These are phyloP conservation scores for Talaromyces rugulosus DNA, from an alignment of 2,329 filamentous ascomycete genomes.

Conservation along the genomic window DNA sequence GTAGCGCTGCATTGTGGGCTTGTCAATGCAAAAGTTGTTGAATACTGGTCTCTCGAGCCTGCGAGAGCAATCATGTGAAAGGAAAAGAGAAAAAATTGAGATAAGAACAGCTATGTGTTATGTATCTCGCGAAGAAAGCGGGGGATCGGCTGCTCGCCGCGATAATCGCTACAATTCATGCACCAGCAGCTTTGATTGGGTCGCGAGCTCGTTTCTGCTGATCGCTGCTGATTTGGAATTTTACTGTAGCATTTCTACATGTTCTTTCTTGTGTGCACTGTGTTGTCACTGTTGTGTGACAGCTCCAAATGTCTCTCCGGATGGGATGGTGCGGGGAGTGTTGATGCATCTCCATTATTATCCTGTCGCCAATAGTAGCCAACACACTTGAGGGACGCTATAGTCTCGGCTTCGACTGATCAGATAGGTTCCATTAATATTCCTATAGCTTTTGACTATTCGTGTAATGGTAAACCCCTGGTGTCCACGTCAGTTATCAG, in stretches of 20 bases:
- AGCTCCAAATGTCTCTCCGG: background rate
- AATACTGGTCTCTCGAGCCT: background rate
- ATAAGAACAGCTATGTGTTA: too few relatives aligned
- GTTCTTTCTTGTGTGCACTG: background rate
- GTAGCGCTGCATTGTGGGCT: conserved; percentile 10
- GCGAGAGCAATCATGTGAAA: background rate
- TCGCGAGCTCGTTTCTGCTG: background rate
- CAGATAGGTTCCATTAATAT: too few relatives aligned
- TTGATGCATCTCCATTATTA: background rate
- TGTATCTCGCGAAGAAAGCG: background rate
- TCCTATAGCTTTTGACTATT: too few relatives aligned
- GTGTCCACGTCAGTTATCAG: background rate
- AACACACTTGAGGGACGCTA: too few relatives aligned
- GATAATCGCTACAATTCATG: background rate
- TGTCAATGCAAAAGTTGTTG: background rate
- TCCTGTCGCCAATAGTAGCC: background rate
- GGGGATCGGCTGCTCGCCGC: background rate
- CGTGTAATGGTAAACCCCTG: background rate
- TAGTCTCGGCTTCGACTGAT: background rate
- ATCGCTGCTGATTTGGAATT: background rate
- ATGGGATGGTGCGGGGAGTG: background rate
- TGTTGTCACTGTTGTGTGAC: background rate
- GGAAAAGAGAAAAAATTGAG: too few relatives aligned
- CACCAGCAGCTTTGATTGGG: background rate
- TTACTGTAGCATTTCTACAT: background rate